Evolutionary conservation across 2,329 filamentous ascomycete species (phyloP), one percentile per base, ranked within the genome.

Genomic region (Cadophora malorum): DNA sequence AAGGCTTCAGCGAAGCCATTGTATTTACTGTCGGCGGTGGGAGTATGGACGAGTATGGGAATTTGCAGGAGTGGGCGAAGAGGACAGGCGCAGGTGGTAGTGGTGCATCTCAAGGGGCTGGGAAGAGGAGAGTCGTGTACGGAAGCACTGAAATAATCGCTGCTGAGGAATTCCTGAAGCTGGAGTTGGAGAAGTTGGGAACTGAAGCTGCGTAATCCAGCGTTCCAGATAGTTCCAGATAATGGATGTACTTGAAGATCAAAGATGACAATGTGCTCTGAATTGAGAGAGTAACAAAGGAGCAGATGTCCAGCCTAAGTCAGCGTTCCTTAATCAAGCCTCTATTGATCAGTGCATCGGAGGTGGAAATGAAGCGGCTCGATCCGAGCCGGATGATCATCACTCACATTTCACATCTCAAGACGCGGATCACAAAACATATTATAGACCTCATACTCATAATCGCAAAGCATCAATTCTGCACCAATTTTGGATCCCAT

Each of bases 11-110:
- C 60, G 94, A 97, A 76, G 92, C 93, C 0, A 90, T 97, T 65
- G 93, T 97, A n/a, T 97, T 97, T 77, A 95, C 93, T 0, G 93
- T 96, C 3, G 96, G 96, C 4, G 96, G 96, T 58, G 96, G 96
- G 52, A 97, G 94, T 78, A 98, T 99, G 92, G 96, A 99, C 74
- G 96, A 99, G 79, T 99, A 98, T 78, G 95, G 94, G 23, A 99
- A 99, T 79, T 79, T 99, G 78, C 93, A 97, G 78, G 96, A 98
- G 77, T 99, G 96, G 96, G 93, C 95, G 5, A 89, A 88, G 79
- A 86, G 95, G 72, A 94, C 93, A 4, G 88, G 88, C 16, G 80
- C 76, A 6, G 76, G 75, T 4, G 75, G 78, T 3, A 77, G 78
- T 19, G 74, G 76, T 16, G 80, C 82, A 6, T 78, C 82, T 60